Conservation (phyloP, 495 filamentous ascomycete species). For the Penicillium daleae region DNA sequence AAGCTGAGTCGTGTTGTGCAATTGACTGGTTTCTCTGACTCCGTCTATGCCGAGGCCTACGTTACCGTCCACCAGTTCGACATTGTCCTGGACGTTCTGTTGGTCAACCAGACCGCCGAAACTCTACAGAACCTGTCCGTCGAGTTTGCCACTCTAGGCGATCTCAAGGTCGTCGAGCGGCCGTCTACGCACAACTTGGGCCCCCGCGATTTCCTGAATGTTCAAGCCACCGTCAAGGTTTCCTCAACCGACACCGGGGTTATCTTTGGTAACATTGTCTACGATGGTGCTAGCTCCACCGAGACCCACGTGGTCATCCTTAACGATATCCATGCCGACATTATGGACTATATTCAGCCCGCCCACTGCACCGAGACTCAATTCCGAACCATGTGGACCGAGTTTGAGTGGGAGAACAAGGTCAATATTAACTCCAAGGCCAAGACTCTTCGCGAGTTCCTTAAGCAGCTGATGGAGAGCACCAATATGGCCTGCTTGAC, state of each 20-base stretch:
- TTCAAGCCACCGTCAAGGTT: conserved; percentile 99
- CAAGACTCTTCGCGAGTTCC: conserved; percentile 88
- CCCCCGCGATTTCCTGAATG: conserved; percentile 95
- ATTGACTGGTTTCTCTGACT: conserved; percentile 96
- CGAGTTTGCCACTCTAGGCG: conserved; percentile 96
- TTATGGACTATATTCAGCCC: conserved; percentile 99
- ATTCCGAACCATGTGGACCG: conserved; percentile 99
- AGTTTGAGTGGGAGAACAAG: conserved; percentile 99
- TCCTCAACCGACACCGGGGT: conserved; percentile 98
- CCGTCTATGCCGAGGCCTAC: conserved; percentile 97
- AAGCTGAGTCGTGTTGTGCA: conserved; percentile 97
- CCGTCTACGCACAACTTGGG: conserved; percentile 94
- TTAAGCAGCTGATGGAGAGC: conserved; percentile 92
- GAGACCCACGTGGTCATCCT: conserved; percentile 98
- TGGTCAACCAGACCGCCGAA: conserved; percentile 97
- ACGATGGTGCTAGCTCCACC: conserved; percentile 92
- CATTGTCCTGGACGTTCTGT: conserved; percentile 93
- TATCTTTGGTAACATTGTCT: conserved; percentile 99
- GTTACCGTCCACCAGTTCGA: conserved; percentile 99
- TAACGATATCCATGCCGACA: conserved; percentile 98
- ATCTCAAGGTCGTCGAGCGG: conserved; percentile 96
- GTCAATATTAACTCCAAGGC: conserved; percentile 99
- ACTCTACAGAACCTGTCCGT: conserved; percentile 97
- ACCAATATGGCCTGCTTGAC: conserved; percentile 99
- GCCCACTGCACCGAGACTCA: conserved; percentile 96